Evolutionary conservation across 176 grass and related monocot species (phyloP), one percentile per base, ranked within the genome.

Genomic region (Bonia amplexicaulis): DNA sequence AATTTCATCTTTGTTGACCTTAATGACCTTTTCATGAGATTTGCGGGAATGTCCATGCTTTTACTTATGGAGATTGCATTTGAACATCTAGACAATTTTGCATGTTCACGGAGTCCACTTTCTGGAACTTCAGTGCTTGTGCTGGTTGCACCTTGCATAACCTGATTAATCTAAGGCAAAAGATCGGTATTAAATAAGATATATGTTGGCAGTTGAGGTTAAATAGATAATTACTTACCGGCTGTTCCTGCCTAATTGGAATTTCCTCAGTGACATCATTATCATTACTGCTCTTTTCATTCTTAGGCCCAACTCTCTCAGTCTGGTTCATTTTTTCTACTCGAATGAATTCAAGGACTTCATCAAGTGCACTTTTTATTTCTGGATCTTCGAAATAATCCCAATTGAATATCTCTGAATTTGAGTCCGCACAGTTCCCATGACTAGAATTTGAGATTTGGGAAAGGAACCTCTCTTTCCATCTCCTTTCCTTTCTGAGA

Each of bases 361-460:
- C 93, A 71, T 94, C 88, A 82, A 98, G 60, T 77, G 91, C 93
- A 69, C 42, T 81, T 89, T 90, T 95, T 86, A 98, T 87, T 46
- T 98, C 96, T 79, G 86, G 83, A 83, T 92, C 91, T 65, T 90
- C 89, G 61, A 95, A 94, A 87, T 95, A 53, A 89, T 98, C 91
- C 96, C 96, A 98, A 82, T 40, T 80, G 57, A 88, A 85, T 53
- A 84, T 69, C 41, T 89, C 69, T n/a, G 47, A 88, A 60, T 84
- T 69, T 86, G 76, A 39, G 80, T 90, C 77, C 54, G 57, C 78
- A 76, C 67, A 65, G 74, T 60, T 83, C 47, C 83, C 87, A 20
- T 73, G 60, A 47, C 26, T 58, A 78, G 61, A 78, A 86, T 81
- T 22, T 80, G 73, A 80, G 46, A 87, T 83, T 60, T 85, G 68